Conservation (phyloP, 805 yeast genomes). For the Candida boidinii region DNA sequence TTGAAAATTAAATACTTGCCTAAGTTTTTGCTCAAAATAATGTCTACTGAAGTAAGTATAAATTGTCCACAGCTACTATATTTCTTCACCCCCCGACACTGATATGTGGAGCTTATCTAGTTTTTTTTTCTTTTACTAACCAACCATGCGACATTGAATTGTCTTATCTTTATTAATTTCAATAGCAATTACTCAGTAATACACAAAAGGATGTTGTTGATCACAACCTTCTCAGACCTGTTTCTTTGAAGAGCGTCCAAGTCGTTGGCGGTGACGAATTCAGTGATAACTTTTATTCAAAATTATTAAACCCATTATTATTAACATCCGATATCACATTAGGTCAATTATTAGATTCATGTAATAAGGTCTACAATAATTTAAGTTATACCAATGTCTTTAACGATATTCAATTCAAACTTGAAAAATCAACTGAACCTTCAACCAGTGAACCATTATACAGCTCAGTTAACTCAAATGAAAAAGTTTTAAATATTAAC, state of each 20-base stretch:
- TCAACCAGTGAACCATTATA: slow-evolving; percentile 14
- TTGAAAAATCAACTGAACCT: slow-evolving; percentile 7
- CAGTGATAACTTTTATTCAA: slow-evolving; percentile 35
- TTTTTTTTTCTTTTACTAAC: too few relatives aligned
- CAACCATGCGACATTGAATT: too few relatives aligned
- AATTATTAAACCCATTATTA: slow-evolving; percentile 36
- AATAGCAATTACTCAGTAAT: too few relatives aligned
- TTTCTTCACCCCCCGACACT: too few relatives aligned
- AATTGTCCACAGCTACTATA: too few relatives aligned
- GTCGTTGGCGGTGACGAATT: slow-evolving; percentile 22
- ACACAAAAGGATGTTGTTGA: slow-evolving; percentile 13
- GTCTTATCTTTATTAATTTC: too few relatives aligned
- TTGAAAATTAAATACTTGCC: too few relatives aligned
- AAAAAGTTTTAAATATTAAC: slow-evolving; percentile 24
- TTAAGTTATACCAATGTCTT: slow-evolving; percentile 21
- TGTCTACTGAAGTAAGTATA: too few relatives aligned
- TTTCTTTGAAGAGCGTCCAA: slow-evolving; percentile 20
- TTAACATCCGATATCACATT: slow-evolving; percentile 30
- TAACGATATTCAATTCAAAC: slow-evolving; percentile 13
- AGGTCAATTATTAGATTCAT: slow-evolving; percentile 26
- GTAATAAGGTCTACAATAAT: slow-evolving; percentile 12
- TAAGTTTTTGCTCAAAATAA: too few relatives aligned
- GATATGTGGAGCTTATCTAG: too few relatives aligned
- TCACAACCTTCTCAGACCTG: slow-evolving; percentile 13
- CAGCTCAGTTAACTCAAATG: too few relatives aligned